Evolutionary conservation across 1,284 basidiomycete genomes (phyloP), one percentile per base, ranked within the genome.

Genomic region (Cutaneotrichosporon sp.): DNA sequence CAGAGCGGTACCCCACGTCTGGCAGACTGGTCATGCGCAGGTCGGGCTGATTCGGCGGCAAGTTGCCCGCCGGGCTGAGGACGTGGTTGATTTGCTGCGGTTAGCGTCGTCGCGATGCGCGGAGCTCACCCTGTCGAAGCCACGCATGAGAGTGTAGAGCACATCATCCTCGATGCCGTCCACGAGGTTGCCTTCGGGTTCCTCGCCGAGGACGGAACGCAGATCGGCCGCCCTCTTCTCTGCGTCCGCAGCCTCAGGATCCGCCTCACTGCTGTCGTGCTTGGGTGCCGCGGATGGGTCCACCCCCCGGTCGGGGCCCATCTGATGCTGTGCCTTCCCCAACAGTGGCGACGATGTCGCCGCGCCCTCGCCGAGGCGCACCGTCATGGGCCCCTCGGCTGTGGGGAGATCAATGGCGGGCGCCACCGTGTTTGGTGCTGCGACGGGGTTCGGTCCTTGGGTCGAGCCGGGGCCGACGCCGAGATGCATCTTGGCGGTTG

Each of bases 111-210:
- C 43, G 16, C 1, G 25, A 18, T 29, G n/a, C n/a, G 10, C 18
- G 7, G 4, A 22, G 18, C 79, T 60, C 45, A 80, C 80, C 51
- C 63, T 64, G 62, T 82, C 77, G 60, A 82, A 81, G 10, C 76
- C 54, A n/a, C 81, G 66, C n/a, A 80, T 62, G 69, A 81, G 72
- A 0, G 77, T 70, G 68, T 70, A 81, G 4, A 81, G 65, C 46
- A 74, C 66, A 62, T 80, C 79, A 67, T 82, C 80, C 64, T 81
- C 80, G 16, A 81, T 58, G 1, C 81, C 81, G 24, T 63, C 57
- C 0, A 82, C 72, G 27, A 81, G 65, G 0, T 78, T 81, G 3
- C 81, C 80, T 34, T 69, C 43, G 1, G 74, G 74, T 25, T 68
- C 67, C 31, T 76, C 67, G 1, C 78, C 80, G 27, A 71, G 60